These are phyloP conservation scores for Metschnikowia rubicola DNA, from an alignment of 805 yeast genomes.

Conservation along the genomic window DNA sequence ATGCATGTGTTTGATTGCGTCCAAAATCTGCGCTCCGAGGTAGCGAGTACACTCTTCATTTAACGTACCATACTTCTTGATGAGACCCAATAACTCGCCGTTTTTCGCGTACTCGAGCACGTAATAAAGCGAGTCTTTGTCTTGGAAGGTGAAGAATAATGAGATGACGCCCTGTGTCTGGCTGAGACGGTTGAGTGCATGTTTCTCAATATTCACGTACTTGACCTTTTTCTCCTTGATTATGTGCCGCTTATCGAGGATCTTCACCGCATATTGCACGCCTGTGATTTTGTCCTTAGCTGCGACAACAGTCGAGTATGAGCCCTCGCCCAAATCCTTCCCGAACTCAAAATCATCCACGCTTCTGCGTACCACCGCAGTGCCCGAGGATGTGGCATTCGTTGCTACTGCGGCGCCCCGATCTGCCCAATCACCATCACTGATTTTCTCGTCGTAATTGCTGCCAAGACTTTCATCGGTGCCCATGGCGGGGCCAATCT, in stretches of 20 bases:
- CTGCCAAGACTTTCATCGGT: slow-evolving; percentile 10
- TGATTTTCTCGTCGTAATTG: slow-evolving; percentile 11
- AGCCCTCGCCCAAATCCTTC: slow-evolving; percentile 42
- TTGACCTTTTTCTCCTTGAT: slow-evolving; percentile 80
- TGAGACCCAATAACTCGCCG: slow-evolving; percentile 68
- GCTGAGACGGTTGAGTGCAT: slow-evolving; percentile 68
- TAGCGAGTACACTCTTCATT: slow-evolving; percentile 66
- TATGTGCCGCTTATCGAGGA: slow-evolving; percentile 71
- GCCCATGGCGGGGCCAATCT: slow-evolving; percentile 5
- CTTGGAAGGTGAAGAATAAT: slow-evolving; percentile 76
- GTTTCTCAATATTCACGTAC: slow-evolving; percentile 79
- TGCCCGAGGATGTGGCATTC: slow-evolving; percentile 13
- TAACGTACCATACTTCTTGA: slow-evolving; percentile 66
- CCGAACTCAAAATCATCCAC: slow-evolving; percentile 43
- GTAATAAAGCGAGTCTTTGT: slow-evolving; percentile 66
- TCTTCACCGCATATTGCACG: slow-evolving; percentile 69
- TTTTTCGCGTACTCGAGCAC: slow-evolving; percentile 76
- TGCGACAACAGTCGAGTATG: slow-evolving; percentile 43
- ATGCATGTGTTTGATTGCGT: slow-evolving; percentile 71
- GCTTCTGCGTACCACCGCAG: slow-evolving; percentile 30
- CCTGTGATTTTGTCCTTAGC: slow-evolving; percentile 50
- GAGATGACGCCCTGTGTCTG: slow-evolving; percentile 61
- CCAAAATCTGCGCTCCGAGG: slow-evolving; percentile 70
- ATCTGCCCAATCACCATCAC: slow-evolving; percentile 29
- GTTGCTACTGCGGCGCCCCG: slow-evolving; percentile 31